Base-by-base conservation (phyloP, 2,329 filamentous ascomycete species). In the Clarireedia sp. region DNA sequence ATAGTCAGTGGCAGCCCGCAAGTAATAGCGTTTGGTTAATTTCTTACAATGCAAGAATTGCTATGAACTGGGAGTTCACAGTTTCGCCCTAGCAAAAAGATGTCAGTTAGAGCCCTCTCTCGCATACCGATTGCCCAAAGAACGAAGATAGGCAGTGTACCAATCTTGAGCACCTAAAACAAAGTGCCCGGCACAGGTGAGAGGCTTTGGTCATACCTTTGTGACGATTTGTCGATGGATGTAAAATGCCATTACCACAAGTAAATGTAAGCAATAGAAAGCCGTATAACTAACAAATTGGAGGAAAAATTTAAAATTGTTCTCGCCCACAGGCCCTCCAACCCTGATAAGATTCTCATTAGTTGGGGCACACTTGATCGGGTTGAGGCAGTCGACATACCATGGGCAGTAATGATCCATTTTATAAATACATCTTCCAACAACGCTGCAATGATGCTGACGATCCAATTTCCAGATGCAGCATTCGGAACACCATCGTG, bases 371-470 rank as follows among this genome's bases (percentile, higher is more conserved):
- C 24, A 16, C 16, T n/a, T 33, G 37, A 2, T 14, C 37, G 7
- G 41, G 23, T 5, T 21, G 17, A 9, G 17, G 17, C 17, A 23
- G 51, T 16, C 19, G 10, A 63, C 65, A 56, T 69, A 78, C 82
- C 84, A 97, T 0, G 92, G 94, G 66, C 94, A 99, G 65, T 91
- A 94, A 67, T 97, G 92, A 60, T 97, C 92, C 87, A 96, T 94
- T 66, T 94, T 55, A 51, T 55, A 55, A 19, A 55, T 50, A 44
- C 56, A 57, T 57, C 51, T 46, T 14, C 51, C 52, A 23, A 51
- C 48, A 67, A 95, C 89, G 51, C 85, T 85, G 66, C 87, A 95
- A 70, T 97, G 92, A 68, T 96, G 90, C 2, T 87, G 81, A 3
- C 92, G 80, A 66, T 96, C 92, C 0, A 87, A 84, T 70, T 96